These are phyloP conservation scores for Vicia faba DNA, from an alignment of 306 rosid species.

Conservation along the genomic window DNA sequence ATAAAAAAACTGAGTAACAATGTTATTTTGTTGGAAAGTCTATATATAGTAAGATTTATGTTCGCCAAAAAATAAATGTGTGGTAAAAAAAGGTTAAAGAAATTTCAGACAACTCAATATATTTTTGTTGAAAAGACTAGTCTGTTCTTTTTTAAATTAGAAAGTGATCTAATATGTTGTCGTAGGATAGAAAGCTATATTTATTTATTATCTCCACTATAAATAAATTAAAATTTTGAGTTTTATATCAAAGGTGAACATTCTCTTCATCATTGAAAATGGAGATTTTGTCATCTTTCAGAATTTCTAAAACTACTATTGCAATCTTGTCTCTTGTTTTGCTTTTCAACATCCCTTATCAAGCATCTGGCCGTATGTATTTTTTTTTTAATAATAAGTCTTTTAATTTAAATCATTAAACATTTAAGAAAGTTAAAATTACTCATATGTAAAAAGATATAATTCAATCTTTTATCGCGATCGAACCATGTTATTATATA, in stretches of 20 bases:
- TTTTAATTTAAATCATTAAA: background rate
- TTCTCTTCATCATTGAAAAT: background rate
- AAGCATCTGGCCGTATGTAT: background rate
- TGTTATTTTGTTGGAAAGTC: background rate
- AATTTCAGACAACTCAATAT: no score
- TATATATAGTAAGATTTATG: no score
- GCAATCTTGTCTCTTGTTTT: slow-evolving; percentile 5
- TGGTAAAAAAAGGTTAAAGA: no score
- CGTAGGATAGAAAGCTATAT: no score
- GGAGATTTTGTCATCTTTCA: background rate
- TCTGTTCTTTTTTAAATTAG: background rate
- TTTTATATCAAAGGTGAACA: background rate
- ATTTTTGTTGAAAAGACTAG: background rate
- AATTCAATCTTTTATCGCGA: no score
- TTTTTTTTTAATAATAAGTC: background rate
- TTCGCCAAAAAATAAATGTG: background rate
- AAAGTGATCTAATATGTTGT: no score
- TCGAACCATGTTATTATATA: no score
- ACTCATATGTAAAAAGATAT: no score
- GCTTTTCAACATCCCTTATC: background rate
- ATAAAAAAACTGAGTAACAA: background rate
- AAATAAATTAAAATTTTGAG: no score
- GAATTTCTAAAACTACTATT: background rate
- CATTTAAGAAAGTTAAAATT: background rate
- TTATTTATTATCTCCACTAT: no score